A percentile compares a stretch with the other conserved stretches of the same genome.
phyloP scores from a whole-genome alignment of 192 early-diverging fungal genomes.

The Oehlia diaphana region DNA sequence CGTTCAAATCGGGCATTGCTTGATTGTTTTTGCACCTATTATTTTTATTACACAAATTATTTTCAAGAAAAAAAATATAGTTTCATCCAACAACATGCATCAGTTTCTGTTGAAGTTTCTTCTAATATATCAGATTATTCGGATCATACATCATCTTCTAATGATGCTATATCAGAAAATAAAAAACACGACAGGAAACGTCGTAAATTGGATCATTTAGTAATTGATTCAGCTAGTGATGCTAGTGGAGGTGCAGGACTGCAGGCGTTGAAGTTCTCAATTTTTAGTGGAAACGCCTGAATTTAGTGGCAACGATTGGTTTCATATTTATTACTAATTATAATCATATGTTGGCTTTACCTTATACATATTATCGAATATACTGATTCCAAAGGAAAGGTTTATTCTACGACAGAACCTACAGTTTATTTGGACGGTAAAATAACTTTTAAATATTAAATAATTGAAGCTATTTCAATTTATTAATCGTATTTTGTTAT shows the following conservation, averaged over 20 bases:
- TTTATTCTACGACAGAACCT: slow-evolving; percentile 71
- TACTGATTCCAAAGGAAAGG: slow-evolving; percentile 71
- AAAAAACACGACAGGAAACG: slow-evolving; percentile 7
- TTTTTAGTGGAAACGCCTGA: slow-evolving; percentile 48
- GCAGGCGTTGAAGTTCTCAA: too few relatives aligned
- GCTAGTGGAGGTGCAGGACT: too few relatives aligned
- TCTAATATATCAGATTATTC: not conserved
- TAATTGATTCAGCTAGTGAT: not conserved
- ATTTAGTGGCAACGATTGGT: slow-evolving; percentile 61
- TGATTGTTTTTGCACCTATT: too few relatives aligned
- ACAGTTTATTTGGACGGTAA: slow-evolving; percentile 72
- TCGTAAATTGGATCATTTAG: not conserved
- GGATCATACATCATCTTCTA: too few relatives aligned
- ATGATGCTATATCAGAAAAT: not conserved
- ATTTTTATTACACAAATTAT: too few relatives aligned
- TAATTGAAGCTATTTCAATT: not conserved
- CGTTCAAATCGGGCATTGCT: too few relatives aligned
- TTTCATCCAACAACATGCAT: not conserved
- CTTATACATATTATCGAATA: slow-evolving; percentile 81
- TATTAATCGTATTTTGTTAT: slow-evolving; percentile 16
- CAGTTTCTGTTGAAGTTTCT: slow-evolving; percentile 6
- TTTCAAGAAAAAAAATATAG: too few relatives aligned
- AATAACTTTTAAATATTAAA: not conserved
- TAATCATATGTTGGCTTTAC: slow-evolving; percentile 74
- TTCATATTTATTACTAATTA: slow-evolving; percentile 75